phyloP scores from a whole-genome alignment of 108 stramenopile genomes.

The Nannochloropsis granulata region DNA sequence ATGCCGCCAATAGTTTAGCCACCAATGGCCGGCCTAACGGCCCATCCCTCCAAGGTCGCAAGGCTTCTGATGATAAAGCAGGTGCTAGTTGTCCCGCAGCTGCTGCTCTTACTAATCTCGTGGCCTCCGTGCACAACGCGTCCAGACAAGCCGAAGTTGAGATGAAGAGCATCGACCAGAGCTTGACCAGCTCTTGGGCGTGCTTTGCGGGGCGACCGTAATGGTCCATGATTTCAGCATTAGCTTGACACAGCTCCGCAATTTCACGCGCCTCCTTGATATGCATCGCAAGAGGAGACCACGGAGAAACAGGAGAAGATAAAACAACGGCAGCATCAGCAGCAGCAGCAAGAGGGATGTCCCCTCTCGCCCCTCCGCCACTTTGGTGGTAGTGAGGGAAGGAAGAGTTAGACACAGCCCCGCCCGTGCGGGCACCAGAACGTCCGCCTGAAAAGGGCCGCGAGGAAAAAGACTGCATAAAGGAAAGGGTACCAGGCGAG shows the following conservation, averaged over 20 bases:
- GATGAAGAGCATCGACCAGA: background rate
- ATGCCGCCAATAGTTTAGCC: background rate
- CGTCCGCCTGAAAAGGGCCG: background rate
- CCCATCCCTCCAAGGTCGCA: background rate
- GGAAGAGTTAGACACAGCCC: background rate
- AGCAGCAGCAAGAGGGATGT: too few species aligned
- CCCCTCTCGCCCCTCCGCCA: too few species aligned
- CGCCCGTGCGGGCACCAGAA: background rate
- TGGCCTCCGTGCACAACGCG: background rate
- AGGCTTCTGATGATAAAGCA: background rate
- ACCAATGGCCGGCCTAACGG: background rate
- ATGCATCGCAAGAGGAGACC: background rate
- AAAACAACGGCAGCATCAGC: too few species aligned
- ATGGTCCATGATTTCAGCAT: background rate
- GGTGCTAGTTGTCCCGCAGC: background rate
- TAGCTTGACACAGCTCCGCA: background rate
- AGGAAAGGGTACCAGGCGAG: background rate
- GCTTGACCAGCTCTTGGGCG: background rate
- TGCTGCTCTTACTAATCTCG: background rate
- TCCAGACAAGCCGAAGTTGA: background rate
- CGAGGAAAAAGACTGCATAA: background rate
- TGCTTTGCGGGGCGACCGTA: background rate
- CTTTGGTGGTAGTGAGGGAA: background rate
- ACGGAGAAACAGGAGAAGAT: background rate
- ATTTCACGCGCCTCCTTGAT: background rate